phyloP scores from a whole-genome alignment of 129 eudicot species.

The Calendula officinalis region DNA sequence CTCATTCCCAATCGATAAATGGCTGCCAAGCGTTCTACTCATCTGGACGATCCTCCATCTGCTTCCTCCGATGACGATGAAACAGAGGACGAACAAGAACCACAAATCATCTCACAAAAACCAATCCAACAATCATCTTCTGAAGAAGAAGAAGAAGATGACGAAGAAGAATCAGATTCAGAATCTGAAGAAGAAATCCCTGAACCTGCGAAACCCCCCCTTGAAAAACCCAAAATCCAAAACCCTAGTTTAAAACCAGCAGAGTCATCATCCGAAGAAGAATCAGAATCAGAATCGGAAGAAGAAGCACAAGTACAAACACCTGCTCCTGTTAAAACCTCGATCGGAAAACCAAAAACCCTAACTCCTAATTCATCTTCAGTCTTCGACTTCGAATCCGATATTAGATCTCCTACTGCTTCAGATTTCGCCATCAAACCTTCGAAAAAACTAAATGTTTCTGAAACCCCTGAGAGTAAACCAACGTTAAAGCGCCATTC shows the following conservation, averaged over 20 bases:
- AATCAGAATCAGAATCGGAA: slow-evolving; percentile 27
- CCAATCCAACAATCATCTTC: slow-evolving; percentile 1
- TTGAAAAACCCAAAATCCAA: slow-evolving; percentile 15
- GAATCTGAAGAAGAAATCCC: slow-evolving; percentile 21
- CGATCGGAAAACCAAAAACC: slow-evolving; percentile 9
- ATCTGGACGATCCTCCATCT: slow-evolving; percentile 4
- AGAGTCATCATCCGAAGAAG: background rate
- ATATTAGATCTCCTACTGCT: slow-evolving; percentile 29
- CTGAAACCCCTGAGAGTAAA: slow-evolving; percentile 15
- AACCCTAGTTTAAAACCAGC: slow-evolving; percentile 19
- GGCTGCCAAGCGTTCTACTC: background rate
- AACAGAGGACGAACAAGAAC: background rate
- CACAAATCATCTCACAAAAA: background rate
- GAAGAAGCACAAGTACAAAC: background rate
- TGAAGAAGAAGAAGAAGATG: background rate
- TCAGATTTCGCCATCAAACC: slow-evolving; percentile 32
- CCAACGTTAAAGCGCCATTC: slow-evolving; percentile 12
- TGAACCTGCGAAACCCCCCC: background rate
- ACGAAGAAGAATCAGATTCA: background rate
- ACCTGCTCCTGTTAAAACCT: background rate
- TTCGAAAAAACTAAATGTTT: slow-evolving; percentile 11
- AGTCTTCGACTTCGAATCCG: slow-evolving; percentile 20
- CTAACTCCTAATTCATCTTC: slow-evolving; percentile 22
- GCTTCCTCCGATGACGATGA: slow-evolving; percentile 3
- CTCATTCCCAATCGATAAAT: background rate